Percentiles rank a stretch among this genome's conserved stretches.
Evolutionary conservation across 768 basidiomycete genomes (phyloP).

Genomic region (Amanita rubescens): DNA sequence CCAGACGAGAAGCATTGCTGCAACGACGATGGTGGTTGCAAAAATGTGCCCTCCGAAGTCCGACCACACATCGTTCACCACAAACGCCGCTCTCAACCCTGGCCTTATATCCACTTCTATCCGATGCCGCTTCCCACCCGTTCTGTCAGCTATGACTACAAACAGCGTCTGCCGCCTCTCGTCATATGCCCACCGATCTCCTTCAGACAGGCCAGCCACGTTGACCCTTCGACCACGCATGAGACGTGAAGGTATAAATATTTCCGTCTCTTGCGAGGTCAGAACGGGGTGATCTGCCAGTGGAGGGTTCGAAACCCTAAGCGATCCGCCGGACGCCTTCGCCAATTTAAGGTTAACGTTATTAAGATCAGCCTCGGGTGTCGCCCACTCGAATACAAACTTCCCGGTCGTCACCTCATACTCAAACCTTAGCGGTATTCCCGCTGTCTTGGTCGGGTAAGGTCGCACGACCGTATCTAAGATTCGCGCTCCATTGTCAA

Average conservation of each 20-base stretch:
- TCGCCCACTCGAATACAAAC: slow-evolving; percentile 61
- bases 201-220: slow-evolving; percentile 46
- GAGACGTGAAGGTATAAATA: slow-evolving; percentile 66
- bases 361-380: slow-evolving; percentile 20
- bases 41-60: slow-evolving; percentile 32
- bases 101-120: slow-evolving; percentile 52
- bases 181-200: slow-evolving; percentile 53
- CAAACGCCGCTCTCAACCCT: slow-evolving; percentile 39
- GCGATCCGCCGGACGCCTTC: not conserved
- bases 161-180: slow-evolving; percentile 67
- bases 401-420: slow-evolving; percentile 74
- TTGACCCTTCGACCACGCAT: slow-evolving; percentile 49
- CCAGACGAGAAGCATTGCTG: not conserved
- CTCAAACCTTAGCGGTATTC: slow-evolving; percentile 64
- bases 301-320: no score
- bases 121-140: slow-evolving; percentile 39
- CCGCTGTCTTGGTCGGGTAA: slow-evolving; percentile 86
- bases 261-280: slow-evolving; percentile 66
- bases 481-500: slow-evolving; percentile 81
- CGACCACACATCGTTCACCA: slow-evolving; percentile 58
- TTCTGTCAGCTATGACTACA: slow-evolving; percentile 39
- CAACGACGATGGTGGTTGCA: not conserved
- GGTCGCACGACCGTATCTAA: slow-evolving; percentile 79
- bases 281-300: slow-evolving; percentile 24
- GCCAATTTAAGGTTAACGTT: not conserved